These are phyloP conservation scores for Rosa rugosa DNA, from an alignment of 306 rosid species.

Conservation along the genomic window DNA sequence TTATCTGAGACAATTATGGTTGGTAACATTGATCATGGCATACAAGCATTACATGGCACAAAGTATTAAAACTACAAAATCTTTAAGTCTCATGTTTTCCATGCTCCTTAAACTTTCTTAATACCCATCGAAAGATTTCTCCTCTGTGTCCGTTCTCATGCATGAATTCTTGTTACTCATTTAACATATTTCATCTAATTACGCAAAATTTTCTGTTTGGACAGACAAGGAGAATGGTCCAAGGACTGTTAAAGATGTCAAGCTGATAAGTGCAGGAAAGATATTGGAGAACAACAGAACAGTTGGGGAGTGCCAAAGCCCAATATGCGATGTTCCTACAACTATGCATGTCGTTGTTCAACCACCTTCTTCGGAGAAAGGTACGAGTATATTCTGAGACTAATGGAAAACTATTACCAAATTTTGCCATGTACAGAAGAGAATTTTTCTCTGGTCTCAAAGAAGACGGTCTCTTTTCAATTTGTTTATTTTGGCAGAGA, in stretches of 20 bases:
- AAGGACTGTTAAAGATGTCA: constrained; percentile 83
- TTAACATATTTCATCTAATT: constrained; percentile 6
- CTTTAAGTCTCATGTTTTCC: constrained; percentile 2
- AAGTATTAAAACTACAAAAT: not conserved
- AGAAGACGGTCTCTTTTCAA: not conserved
- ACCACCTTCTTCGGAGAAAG: constrained; percentile 69
- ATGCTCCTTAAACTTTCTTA: not conserved
- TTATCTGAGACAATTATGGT: not conserved
- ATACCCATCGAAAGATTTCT: not conserved
- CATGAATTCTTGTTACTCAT: not conserved
- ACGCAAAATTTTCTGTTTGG: constrained; percentile 24
- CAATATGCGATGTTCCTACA: constrained; percentile 70
- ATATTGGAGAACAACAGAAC: constrained; percentile 86
- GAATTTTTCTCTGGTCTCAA: not conserved
- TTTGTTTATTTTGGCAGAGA: constrained; percentile 11
- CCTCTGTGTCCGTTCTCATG: not conserved
- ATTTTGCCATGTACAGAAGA: not conserved
- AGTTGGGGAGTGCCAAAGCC: constrained; percentile 84
- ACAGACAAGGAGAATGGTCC: constrained; percentile 85
- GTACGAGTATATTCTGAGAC: constrained; percentile 32
- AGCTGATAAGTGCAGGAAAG: constrained; percentile 82
- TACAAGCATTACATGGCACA: not conserved
- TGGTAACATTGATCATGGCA: not conserved
- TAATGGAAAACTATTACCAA: not conserved
- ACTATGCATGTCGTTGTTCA: constrained; percentile 92